A percentile compares a stretch with the other conserved stretches of the same genome.
Evolutionary conservation across 805 yeast genomes (phyloP).

Genomic region (Ogataea corticis): DNA sequence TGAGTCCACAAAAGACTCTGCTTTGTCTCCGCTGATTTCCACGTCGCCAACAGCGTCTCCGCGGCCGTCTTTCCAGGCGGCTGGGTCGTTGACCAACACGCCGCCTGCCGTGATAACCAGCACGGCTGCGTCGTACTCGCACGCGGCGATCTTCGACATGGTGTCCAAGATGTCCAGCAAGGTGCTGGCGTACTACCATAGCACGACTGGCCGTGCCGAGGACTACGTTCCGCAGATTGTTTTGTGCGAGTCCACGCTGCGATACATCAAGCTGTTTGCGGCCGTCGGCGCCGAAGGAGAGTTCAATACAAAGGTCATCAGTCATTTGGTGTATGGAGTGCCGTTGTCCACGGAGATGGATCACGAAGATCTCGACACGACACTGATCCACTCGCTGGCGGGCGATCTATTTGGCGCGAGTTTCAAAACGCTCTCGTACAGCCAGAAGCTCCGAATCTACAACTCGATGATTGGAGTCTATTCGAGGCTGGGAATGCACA

Average conservation of each 20-base stretch:
- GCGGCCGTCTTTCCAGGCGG: slow-evolving; percentile 44
- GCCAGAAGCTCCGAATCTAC: slow-evolving; percentile 62
- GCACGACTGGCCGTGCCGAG: slow-evolving; percentile 56
- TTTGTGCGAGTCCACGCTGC: slow-evolving; percentile 66
- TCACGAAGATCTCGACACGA: slow-evolving; percentile 13
- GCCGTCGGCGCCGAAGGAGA: slow-evolving; percentile 50
- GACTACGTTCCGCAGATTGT: slow-evolving; percentile 84
- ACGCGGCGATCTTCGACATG: slow-evolving; percentile 35
- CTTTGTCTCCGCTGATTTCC: slow-evolving; percentile 19
- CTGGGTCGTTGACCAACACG: slow-evolving; percentile 18
- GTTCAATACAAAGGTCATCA: slow-evolving; percentile 42
- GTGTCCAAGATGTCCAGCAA: slow-evolving; percentile 40
- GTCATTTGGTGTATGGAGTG: slow-evolving; percentile 45
- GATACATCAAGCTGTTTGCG: slow-evolving; percentile 64
- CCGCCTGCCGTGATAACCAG: slow-evolving; percentile 7
- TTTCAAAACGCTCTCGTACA: slow-evolving; percentile 44
- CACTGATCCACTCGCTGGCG: slow-evolving; percentile 51
- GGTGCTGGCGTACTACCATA: slow-evolving; percentile 44
- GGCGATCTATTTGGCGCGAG: slow-evolving; percentile 46
- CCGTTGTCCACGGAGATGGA: slow-evolving; percentile 13
- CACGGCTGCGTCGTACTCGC: slow-evolving; percentile 21
- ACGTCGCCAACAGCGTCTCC: slow-evolving; percentile 45
- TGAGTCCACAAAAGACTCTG: slow-evolving; percentile 27
- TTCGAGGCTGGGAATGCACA: slow-evolving; percentile 53
- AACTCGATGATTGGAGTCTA: slow-evolving; percentile 66